Conservation (phyloP, 1,284 basidiomycete species). For the Apiotrichum mycotoxinovorans region DNA sequence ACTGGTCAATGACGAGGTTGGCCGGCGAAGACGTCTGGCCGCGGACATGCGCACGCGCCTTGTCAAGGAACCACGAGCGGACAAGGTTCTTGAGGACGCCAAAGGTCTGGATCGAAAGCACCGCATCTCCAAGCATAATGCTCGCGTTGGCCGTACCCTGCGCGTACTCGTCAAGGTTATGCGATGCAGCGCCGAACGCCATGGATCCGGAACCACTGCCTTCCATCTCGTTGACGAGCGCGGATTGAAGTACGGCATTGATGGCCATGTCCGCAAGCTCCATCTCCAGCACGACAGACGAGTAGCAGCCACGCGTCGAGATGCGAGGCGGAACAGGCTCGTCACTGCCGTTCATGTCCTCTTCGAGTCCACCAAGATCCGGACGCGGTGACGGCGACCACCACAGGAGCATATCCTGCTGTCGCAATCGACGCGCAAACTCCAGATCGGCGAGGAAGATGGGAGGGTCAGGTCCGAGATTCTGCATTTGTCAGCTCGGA, state of each 20-base stretch:
- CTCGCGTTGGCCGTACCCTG: constrained; percentile 67
- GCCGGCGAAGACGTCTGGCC: constrained; percentile 48
- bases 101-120: constrained; percentile 87
- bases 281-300: constrained; percentile 89
- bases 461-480: constrained; percentile 86
- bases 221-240: constrained; percentile 93
- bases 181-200: constrained; percentile 88
- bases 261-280: constrained; percentile 88
- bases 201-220: constrained; percentile 82
- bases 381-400: constrained; percentile 90
- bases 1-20: constrained; percentile 68
- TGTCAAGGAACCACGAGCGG: constrained; percentile 86
- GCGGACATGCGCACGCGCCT: constrained; percentile 58
- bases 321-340: constrained; percentile 85
- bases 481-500: constrained; percentile 45
- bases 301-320: constrained; percentile 77
- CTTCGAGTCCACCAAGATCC: constrained; percentile 89
- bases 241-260: constrained; percentile 89
- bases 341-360: constrained; percentile 71
- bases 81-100: constrained; percentile 81
- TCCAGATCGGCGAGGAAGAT: constrained; percentile 84
- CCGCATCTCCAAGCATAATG: constrained; percentile 83
- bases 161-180: constrained; percentile 86
- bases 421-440: constrained; percentile 78
- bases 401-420: constrained; percentile 92